Conservation (phyloP, 2,329 filamentous ascomycete species). For the Penicillium brasilianum region DNA sequence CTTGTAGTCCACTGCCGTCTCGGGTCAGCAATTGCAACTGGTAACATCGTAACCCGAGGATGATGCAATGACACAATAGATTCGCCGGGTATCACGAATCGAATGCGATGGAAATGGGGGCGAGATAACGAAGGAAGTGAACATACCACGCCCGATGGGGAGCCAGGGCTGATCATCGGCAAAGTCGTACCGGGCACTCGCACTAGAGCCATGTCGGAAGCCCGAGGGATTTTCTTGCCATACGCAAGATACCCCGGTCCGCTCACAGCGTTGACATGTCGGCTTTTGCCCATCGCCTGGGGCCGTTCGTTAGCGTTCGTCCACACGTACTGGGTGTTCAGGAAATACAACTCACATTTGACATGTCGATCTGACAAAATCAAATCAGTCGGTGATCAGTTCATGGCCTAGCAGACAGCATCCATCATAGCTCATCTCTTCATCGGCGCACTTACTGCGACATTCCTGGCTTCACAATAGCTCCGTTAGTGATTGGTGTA, state of each 20-base stretch:
- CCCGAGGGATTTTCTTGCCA: slow-evolving; percentile 20
- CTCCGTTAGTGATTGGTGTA: slow-evolving; percentile 11
- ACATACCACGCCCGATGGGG: slow-evolving; percentile 33
- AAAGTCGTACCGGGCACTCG: slow-evolving; percentile 41
- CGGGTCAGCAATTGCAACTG: slow-evolving; percentile 10
- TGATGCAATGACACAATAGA: background rate
- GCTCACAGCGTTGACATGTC: slow-evolving; percentile 22
- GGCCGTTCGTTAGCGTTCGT: background rate
- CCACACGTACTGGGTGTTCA: background rate
- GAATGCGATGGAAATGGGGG: background rate
- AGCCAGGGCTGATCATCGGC: slow-evolving; percentile 42
- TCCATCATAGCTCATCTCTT: background rate
- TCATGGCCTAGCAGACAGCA: background rate
- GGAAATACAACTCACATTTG: slow-evolving; percentile 21
- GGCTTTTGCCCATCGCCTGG: slow-evolving; percentile 25
- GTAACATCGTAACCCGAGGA: slow-evolving; percentile 11
- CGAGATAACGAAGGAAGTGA: background rate
- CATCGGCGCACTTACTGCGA: slow-evolving; percentile 19
- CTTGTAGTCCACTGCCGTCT: slow-evolving; percentile 21
- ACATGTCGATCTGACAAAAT: slow-evolving; percentile 21
- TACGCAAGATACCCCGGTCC: slow-evolving; percentile 21
- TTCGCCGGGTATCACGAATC: background rate
- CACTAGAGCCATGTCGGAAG: slow-evolving; percentile 42
- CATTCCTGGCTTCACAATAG: slow-evolving; percentile 23
- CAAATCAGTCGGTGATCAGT: background rate